A percentile compares a stretch with the other conserved stretches of the same genome.
Evolutionary conservation across 2,329 filamentous ascomycete genomes (phyloP).

Genomic region (Cladophialophora yegresii): DNA sequence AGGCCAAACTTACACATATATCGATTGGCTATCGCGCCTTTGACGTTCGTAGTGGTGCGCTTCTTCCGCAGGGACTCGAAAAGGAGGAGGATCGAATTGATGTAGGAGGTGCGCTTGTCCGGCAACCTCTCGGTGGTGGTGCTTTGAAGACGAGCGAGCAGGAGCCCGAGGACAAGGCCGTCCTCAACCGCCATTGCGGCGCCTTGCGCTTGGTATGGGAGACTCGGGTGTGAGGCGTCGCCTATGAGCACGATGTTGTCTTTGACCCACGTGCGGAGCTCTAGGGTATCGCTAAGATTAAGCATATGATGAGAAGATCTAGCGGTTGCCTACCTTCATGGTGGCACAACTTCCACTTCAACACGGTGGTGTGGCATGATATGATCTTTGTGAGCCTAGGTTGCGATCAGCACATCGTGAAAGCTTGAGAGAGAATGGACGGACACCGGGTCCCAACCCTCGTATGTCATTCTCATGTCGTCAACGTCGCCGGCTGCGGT

Average conservation of each 20-base stretch:
- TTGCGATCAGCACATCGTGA: not conserved
- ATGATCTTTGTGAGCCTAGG: slow-evolving; percentile 21
- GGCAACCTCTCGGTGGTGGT: not conserved
- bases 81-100: slow-evolving; percentile 13
- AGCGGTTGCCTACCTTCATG: slow-evolving; percentile 19
- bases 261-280: slow-evolving; percentile 23
- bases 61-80: slow-evolving; percentile 20
- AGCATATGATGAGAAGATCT: not conserved
- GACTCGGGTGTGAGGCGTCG: slow-evolving; percentile 44
- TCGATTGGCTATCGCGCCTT: slow-evolving; percentile 15
- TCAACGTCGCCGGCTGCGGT: slow-evolving; percentile 8
- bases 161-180: slow-evolving; percentile 43
- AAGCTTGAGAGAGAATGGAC: not conserved
- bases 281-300: no score
- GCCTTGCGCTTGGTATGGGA: slow-evolving; percentile 44
- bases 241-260: slow-evolving; percentile 49
- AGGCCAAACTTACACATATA: slow-evolving; percentile 12
- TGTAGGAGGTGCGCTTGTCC: not conserved
- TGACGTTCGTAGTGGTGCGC: slow-evolving; percentile 17
- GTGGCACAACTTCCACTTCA: slow-evolving; percentile 26
- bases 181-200: slow-evolving; percentile 50
- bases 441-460: slow-evolving; percentile 25
- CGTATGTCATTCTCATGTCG: slow-evolving; percentile 17
- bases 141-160: slow-evolving; percentile 14
- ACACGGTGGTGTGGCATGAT: slow-evolving; percentile 17